Conservation (phyloP, 1,139 yeast genomes). For the Magnusiomyces ingens region DNA sequence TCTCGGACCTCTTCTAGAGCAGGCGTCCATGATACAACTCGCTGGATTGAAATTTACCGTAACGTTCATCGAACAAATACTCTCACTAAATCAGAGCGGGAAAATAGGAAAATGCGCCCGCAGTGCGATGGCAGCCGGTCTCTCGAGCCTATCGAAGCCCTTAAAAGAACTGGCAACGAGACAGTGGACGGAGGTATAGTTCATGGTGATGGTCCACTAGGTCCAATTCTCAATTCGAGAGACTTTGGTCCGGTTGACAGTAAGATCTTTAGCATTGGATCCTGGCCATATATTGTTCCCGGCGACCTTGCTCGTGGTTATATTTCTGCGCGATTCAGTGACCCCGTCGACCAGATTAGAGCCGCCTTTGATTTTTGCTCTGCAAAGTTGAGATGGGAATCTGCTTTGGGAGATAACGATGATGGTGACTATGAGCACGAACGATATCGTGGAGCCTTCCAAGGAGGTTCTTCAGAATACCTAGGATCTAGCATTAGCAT, state of each 20-base stretch:
- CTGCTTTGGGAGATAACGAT: conserved; percentile 21
- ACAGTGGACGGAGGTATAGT: conserved; percentile 22
- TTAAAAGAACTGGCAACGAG: conserved; percentile 28
- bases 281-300: conserved; percentile 35
- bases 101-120: conserved; percentile 60
- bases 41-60: conserved; percentile 46
- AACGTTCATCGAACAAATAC: conserved; percentile 75
- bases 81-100: conserved; percentile 61
- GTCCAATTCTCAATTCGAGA: conserved; percentile 18
- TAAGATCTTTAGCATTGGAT: conserved; percentile 25
- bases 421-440: conserved; percentile 16
- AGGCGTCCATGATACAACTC: conserved; percentile 14
- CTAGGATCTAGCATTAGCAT: conserved; percentile 14
- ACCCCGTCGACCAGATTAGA: conserved; percentile 48
- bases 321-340: conserved; percentile 7
- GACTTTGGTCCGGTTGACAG: conserved; percentile 29
- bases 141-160: conserved; percentile 49
- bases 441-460: conserved; percentile 4
- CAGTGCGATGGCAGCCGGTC: conserved; percentile 58
- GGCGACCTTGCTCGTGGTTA: conserved; percentile 14
- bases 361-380: conserved; percentile 58
- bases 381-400: conserved; percentile 40
- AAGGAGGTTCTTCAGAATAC: conserved; percentile 1
- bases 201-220: conserved; percentile 21
- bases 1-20: conserved; percentile 1